Base-by-base conservation (phyloP, 1,284 basidiomycete species). In the Entoloma clypeatum region DNA sequence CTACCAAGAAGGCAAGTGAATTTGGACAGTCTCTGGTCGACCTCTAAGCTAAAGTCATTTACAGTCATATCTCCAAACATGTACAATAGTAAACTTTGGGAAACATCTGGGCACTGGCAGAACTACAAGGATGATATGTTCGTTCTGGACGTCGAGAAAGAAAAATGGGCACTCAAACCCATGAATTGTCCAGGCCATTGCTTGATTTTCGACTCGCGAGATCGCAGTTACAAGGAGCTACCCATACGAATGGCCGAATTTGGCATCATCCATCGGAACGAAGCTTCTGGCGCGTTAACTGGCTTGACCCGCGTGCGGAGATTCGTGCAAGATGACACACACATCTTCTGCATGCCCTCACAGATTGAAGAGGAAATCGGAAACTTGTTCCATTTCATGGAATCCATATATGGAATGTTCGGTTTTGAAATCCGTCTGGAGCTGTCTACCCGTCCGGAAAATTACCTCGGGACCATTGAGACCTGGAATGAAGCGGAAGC, bases 101-200 rank as follows among this genome's bases (percentile, higher is more conserved):
- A 98, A 69, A 94, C 91, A 1, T 99, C 95, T 0, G 96, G 96
- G 5, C 96, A 99, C 63, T 98, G 91, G 95, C 81, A 92, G 58
- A 96, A 99, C 67, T 96, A 96, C 72, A 81, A 86, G 58, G 94
- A 99, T 47, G 94, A 93, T 67, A 99, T 99, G 96, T 99, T 99
- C 69, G 62, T 74, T 28, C 81, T 99, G 41, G 86, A 91, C 49
- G 71, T 98, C 44, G 96, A 99, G 69, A 97, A 99, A 68, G 94
- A 98, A 66, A 79, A 79, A 57, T 96, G 90, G 79, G 93, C 76
- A 1, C 73, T 95, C 45, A 98, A 98, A 69, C 96, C 96, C 13
- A 99, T 99, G 96, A 99, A 99, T 67, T 99, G 96, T 63, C 96
- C 96, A 0, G 95, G 95, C 7, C 96, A 99, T 65, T 94, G 91